Conservation (phyloP, 495 filamentous ascomycete genomes). For the Penicillium dipodomyicola region DNA sequence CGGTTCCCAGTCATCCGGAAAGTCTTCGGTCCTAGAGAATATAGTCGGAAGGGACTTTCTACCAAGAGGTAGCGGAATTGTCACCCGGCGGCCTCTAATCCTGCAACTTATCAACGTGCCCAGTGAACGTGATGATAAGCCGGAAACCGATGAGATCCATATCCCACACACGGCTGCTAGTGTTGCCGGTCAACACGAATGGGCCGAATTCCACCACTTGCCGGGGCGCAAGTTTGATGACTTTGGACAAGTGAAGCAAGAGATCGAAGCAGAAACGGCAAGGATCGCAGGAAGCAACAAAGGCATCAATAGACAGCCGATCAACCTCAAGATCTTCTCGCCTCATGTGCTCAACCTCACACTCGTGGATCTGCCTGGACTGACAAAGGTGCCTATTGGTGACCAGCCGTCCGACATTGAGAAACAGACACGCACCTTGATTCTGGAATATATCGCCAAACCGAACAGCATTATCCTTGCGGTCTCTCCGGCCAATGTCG, state of each 20-base stretch:
- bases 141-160: conserved; percentile 62
- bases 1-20: conserved; percentile 96
- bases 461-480: conserved; percentile 98
- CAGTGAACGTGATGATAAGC: conserved; percentile 66
- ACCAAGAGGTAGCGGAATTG: conserved; percentile 93
- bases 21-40: conserved; percentile 99
- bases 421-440: conserved; percentile 95
- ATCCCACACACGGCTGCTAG: conserved; percentile 67
- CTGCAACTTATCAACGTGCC: conserved; percentile 98
- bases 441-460: conserved; percentile 98
- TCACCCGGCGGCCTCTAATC: conserved; percentile 90
- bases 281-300: conserved; percentile 97
- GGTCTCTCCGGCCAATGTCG: conserved; percentile 96
- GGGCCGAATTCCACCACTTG: conserved; percentile 96
- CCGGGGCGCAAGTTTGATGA: conserved; percentile 87
- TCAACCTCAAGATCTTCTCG: conserved; percentile 98
- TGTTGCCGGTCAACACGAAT: conserved; percentile 74
- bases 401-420: conserved; percentile 98
- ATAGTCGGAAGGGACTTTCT: conserved; percentile 98
- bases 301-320: conserved; percentile 95
- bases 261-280: conserved; percentile 95
- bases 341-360: conserved; percentile 96
- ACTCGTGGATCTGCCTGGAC: conserved; percentile 89
- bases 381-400: conserved; percentile 98
- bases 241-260: conserved; percentile 87